Evolutionary conservation across 345 rosid genomes (phyloP), one percentile per base, ranked within the genome.

Genomic region (Punica granatum): DNA sequence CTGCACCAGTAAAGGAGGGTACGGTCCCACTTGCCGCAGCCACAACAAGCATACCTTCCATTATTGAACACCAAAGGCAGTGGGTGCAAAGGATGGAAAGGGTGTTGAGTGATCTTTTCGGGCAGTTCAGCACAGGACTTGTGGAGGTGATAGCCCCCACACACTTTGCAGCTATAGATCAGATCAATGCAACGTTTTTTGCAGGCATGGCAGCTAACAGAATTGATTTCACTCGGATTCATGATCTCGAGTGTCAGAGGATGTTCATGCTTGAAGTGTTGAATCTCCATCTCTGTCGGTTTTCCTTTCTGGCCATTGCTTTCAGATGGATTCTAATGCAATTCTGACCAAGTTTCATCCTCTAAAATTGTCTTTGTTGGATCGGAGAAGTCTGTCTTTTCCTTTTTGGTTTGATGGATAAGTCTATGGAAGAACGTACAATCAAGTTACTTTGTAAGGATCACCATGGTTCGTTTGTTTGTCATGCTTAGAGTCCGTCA

Each of bases 1-100:
- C 30, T 6, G 60, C 66, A 60, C 56, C n/a, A 69, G 51, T 32
- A 60, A 6, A 59, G 42, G 44, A 41, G 31, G 39, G 39, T 30
- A 8, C 23, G n/a, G 23, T 60, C 33, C 72, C 59, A 33, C 34
- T 60, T 30, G 64, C 72, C 34, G 0, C 72, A 60, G 59, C 66
- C 60, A 2, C 60, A 69, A 34, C 66, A 69, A 26, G 66, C 44
- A 1, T 69, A 32, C 35, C 6, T 13, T 19, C 1, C 21, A 33
- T 6, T 5, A 13, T 36, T 13, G 32, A 41, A 59, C 59, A 30
- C 56, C 23, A 69, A 23, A 15, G 51, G 70, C 51, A 67, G 70
- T 37, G 60, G 67, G 49, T 69, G 66, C 65, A 25, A 46, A 33
- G 60, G 72, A 25, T 69, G 67, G 15, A 61, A 69, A 2, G 26